A percentile compares a stretch with the other conserved stretches of the same genome.
phyloP scores from a whole-genome alignment of 2,329 filamentous ascomycete genomes.

The Fusarium mundagurra region DNA sequence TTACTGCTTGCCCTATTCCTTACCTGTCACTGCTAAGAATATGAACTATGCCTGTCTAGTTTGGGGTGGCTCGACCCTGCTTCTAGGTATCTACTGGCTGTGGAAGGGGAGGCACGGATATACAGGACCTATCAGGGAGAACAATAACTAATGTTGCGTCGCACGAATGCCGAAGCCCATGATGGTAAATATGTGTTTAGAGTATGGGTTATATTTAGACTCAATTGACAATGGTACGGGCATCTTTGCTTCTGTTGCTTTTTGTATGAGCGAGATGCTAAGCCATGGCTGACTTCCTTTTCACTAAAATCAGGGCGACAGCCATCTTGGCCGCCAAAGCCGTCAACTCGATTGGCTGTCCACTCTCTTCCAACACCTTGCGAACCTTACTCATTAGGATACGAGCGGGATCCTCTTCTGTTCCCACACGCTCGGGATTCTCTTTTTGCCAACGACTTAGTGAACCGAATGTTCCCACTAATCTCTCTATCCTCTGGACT shows the following conservation, averaged over 20 bases:
- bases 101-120: neutral
- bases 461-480: neutral
- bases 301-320: neutral
- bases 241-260: fast-evolving
- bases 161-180: no score
- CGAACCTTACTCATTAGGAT: neutral
- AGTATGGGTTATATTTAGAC: fast-evolving
- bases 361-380: neutral
- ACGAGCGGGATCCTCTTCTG: neutral
- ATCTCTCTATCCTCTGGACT: neutral
- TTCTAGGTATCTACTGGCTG: neutral
- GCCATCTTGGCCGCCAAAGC: neutral
- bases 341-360: neutral
- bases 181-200: no score
- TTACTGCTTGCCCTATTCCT: neutral
- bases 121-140: neutral
- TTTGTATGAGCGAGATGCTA: fast-evolving
- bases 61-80: neutral
- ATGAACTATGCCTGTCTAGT: neutral
- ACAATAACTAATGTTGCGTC: fast-evolving
- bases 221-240: fast-evolving
- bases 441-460: conserved; percentile 3
- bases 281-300: neutral
- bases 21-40: neutral
- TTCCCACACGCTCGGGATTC: neutral